Percentiles rank a stretch among this genome's conserved stretches.
Evolutionary conservation across 345 rosid species (phyloP).

Genomic region (Pistacia integerrima): DNA sequence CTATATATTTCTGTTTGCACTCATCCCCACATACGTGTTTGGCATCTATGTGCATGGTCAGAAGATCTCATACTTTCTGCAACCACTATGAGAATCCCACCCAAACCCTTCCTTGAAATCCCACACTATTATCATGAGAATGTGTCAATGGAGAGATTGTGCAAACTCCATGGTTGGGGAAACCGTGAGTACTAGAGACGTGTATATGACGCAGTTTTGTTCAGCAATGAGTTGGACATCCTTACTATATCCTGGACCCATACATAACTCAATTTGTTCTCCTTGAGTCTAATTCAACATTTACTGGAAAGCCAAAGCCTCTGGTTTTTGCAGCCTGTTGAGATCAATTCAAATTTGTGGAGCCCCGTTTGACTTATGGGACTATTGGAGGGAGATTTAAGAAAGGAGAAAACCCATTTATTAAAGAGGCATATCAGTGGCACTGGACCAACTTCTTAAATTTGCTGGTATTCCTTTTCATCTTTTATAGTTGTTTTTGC

Average conservation of each 20-base stretch:
- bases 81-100: constrained; percentile 92
- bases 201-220: constrained; percentile 79
- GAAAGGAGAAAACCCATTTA: constrained; percentile 78
- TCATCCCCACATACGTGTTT: constrained; percentile 69
- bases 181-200: constrained; percentile 80
- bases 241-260: constrained; percentile 77
- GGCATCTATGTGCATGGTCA: constrained; percentile 71
- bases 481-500: too few species aligned
- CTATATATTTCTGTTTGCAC: constrained; percentile 56
- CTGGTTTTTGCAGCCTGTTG: constrained; percentile 59
- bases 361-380: constrained; percentile 79
- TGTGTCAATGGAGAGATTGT: constrained; percentile 72
- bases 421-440: constrained; percentile 85
- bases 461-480: constrained; percentile 50
- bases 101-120: constrained; percentile 70
- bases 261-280: constrained; percentile 78
- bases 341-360: constrained; percentile 64
- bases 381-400: constrained; percentile 68
- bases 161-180: constrained; percentile 92
- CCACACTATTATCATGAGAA: constrained; percentile 86
- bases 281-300: constrained; percentile 80
- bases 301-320: constrained; percentile 68
- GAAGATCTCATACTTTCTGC: constrained; percentile 77
- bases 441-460: constrained; percentile 71
- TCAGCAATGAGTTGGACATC: constrained; percentile 77